Percentiles rank a stretch among this genome's conserved stretches.
Evolutionary conservation across 345 rosid species (phyloP).

Genomic region (Rhizophora apiculata): DNA sequence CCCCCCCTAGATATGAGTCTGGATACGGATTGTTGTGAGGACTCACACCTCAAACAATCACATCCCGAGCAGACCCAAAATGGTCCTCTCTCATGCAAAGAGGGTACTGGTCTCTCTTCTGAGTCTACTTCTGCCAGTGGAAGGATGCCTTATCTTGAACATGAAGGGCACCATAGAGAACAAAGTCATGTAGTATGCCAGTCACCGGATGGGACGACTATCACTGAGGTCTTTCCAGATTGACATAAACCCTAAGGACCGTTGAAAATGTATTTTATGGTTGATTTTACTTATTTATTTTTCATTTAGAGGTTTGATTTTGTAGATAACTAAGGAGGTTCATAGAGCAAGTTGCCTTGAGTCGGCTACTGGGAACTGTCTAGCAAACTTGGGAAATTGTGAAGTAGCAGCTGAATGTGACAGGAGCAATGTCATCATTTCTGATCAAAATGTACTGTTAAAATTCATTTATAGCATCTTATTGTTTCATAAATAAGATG

Average conservation of each 20-base stretch:
- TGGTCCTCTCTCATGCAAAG: constrained; percentile 41
- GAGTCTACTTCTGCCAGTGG: constrained; percentile 41
- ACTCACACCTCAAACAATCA: constrained; percentile 35
- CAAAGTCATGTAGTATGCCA: constrained; percentile 24
- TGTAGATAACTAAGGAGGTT: constrained; percentile 56
- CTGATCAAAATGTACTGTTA: constrained; percentile 60
- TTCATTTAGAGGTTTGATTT: constrained; percentile 43
- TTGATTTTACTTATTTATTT: constrained; percentile 20
- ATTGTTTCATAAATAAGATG: not conserved
- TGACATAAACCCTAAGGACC: constrained; percentile 2
- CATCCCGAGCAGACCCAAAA: constrained; percentile 23
- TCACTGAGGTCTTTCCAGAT: constrained; percentile 33
- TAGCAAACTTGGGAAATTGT: constrained; percentile 23
- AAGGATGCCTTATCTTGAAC: constrained; percentile 32
- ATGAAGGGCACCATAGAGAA: constrained; percentile 25
- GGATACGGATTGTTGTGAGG: constrained; percentile 51
- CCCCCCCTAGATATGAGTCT: constrained; percentile 93
- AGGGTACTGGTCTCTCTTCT: constrained; percentile 40
- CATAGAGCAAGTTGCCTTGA: constrained; percentile 34
- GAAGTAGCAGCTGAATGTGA: constrained; percentile 29
- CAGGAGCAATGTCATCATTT: constrained; percentile 30
- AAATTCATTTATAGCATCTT: not conserved
- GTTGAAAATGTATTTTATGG: not conserved
- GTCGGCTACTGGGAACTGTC: constrained; percentile 22
- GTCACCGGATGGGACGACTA: constrained; percentile 21